These are phyloP conservation scores for Phoma herbarum DNA, from an alignment of 2,329 filamentous ascomycete genomes.

Conservation along the genomic window DNA sequence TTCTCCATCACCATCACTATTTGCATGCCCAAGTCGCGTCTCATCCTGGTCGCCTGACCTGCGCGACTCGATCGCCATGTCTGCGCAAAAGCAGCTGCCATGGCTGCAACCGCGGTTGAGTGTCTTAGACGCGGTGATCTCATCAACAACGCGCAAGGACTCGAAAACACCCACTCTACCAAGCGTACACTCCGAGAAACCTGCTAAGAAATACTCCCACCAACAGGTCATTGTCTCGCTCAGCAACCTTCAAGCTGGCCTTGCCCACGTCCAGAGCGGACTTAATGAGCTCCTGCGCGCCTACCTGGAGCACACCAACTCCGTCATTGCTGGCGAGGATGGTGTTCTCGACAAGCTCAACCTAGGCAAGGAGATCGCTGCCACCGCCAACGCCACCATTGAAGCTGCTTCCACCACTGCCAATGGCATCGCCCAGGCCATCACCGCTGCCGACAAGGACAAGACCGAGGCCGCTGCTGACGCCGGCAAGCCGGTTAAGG, in stretches of 20 bases:
- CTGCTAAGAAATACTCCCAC: slow-evolving; percentile 19
- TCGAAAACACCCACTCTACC: slow-evolving; percentile 8
- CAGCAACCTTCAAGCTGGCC: slow-evolving; percentile 73
- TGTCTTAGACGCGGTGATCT: slow-evolving; percentile 1
- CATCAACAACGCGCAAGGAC: slow-evolving; percentile 10
- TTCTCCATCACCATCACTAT: slow-evolving; percentile 12
- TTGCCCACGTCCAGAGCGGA: slow-evolving; percentile 56
- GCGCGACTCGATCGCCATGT: slow-evolving; percentile 34
- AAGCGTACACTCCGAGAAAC: neutral
- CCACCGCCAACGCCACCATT: slow-evolving; percentile 39
- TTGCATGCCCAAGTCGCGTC: slow-evolving; percentile 1
- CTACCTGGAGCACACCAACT: slow-evolving; percentile 88
- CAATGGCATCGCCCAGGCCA: slow-evolving; percentile 32
- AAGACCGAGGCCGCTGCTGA: slow-evolving; percentile 27
- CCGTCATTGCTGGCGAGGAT: slow-evolving; percentile 66
- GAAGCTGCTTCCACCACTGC: slow-evolving; percentile 39
- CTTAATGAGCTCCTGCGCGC: slow-evolving; percentile 82
- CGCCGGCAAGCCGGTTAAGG: slow-evolving; percentile 32
- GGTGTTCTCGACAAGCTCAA: slow-evolving; percentile 53
- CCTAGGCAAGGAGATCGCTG: slow-evolving; percentile 54
- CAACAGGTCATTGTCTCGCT: slow-evolving; percentile 78
- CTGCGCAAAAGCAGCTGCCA: slow-evolving; percentile 11
- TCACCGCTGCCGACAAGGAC: slow-evolving; percentile 26
- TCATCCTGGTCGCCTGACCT: slow-evolving; percentile 32
- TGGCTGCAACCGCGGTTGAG: slow-evolving; percentile 16